phyloP scores from a whole-genome alignment of 2,329 filamentous ascomycete genomes.

The Exutisphaerella laricina region DNA sequence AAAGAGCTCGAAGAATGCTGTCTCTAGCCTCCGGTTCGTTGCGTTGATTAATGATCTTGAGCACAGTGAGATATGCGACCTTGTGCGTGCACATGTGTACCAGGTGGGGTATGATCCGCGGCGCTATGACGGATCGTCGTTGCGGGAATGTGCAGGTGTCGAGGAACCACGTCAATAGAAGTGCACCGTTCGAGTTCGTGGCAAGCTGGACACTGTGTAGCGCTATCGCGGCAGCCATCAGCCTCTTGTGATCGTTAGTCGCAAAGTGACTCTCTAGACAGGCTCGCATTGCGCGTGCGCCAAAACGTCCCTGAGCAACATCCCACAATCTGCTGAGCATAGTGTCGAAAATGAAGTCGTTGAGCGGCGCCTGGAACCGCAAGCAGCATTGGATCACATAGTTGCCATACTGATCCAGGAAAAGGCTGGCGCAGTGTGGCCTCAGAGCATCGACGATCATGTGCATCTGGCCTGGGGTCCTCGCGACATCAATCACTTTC shows the following conservation, averaged over 20 bases:
- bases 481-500: slow-evolving; percentile 97
- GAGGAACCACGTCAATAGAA: slow-evolving; percentile 94
- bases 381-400: slow-evolving; percentile 96
- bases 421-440: slow-evolving; percentile 82
- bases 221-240: slow-evolving; percentile 92
- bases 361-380: slow-evolving; percentile 81
- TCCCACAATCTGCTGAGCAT: slow-evolving; percentile 96
- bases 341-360: slow-evolving; percentile 95
- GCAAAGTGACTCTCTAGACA: slow-evolving; percentile 94
- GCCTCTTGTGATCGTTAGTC: slow-evolving; percentile 89
- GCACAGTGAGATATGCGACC: slow-evolving; percentile 91
- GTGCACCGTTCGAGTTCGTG: slow-evolving; percentile 89
- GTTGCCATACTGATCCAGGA: slow-evolving; percentile 97
- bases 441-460: slow-evolving; percentile 79
- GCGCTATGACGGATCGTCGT: slow-evolving; percentile 84
- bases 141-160: slow-evolving; percentile 96
- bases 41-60: slow-evolving; percentile 98
- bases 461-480: slow-evolving; percentile 73
- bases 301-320: slow-evolving; percentile 85
- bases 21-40: slow-evolving; percentile 90
- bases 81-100: slow-evolving; percentile 98
- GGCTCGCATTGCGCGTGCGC: slow-evolving; percentile 90
- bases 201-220: slow-evolving; percentile 93
- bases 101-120: slow-evolving; percentile 83
- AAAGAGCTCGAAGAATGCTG: slow-evolving; percentile 80